phyloP scores from a whole-genome alignment of 306 rosid species.

The Luffa aegyptiaca region DNA sequence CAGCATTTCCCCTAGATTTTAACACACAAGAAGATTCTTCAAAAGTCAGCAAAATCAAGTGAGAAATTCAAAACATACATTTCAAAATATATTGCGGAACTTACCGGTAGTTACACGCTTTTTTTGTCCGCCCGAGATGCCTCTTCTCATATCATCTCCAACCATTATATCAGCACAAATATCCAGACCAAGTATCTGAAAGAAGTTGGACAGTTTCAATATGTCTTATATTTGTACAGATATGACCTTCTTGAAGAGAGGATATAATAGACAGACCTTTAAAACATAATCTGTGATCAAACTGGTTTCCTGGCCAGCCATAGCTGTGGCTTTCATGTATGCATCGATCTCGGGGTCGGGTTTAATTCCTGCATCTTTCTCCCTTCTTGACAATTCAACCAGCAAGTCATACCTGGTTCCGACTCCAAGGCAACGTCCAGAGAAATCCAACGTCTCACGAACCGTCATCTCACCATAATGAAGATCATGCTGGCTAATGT shows the following conservation, averaged over 20 bases:
- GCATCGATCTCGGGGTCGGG: conserved; percentile 74
- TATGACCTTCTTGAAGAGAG: not conserved
- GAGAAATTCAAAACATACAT: not conserved
- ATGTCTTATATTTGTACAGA: conserved; percentile 1
- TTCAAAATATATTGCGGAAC: not conserved
- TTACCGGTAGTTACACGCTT: conserved; percentile 54
- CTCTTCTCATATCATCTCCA: conserved; percentile 47
- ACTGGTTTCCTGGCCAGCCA: conserved; percentile 58
- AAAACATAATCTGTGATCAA: conserved; percentile 62
- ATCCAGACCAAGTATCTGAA: conserved; percentile 47
- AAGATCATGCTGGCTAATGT: conserved; percentile 83
- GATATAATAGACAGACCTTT: conserved; percentile 36
- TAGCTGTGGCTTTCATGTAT: conserved; percentile 71
- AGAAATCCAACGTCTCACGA: conserved; percentile 63
- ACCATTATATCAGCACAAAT: conserved; percentile 45
- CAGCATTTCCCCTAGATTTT: conserved; percentile 56
- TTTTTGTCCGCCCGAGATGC: conserved; percentile 58
- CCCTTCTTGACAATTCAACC: conserved; percentile 45
- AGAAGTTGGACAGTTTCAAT: not conserved
- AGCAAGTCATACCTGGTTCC: conserved; percentile 62
- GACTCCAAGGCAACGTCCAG: conserved; percentile 64
- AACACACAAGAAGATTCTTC: not conserved
- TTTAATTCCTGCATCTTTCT: conserved; percentile 43
- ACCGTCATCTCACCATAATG: conserved; percentile 78
- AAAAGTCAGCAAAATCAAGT: not conserved